These are phyloP conservation scores for Coemansia sp. DNA, from an alignment of 192 early-diverging fungal species.

Conservation along the genomic window DNA sequence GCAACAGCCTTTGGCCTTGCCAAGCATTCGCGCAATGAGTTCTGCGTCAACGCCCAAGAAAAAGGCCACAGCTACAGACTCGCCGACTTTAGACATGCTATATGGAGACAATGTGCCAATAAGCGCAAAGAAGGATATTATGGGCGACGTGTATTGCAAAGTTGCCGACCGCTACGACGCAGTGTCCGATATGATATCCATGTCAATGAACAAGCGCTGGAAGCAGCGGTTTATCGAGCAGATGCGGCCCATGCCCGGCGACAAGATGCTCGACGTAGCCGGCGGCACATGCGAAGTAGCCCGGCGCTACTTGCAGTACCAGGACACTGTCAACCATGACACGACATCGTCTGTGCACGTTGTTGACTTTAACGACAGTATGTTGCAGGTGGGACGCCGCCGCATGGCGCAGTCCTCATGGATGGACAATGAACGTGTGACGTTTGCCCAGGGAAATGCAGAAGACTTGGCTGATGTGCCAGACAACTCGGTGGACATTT, in stretches of 20 bases:
- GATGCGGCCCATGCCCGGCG: slow-evolving; percentile 73
- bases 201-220: slow-evolving; percentile 86
- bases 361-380: slow-evolving; percentile 92
- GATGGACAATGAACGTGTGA: slow-evolving; percentile 57
- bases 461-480: slow-evolving; percentile 72
- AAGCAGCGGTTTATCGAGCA: slow-evolving; percentile 82
- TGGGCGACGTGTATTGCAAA: slow-evolving; percentile 79
- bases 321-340: slow-evolving; percentile 64
- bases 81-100: neutral
- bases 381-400: slow-evolving; percentile 81
- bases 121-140: slow-evolving; percentile 76
- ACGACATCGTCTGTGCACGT: slow-evolving; percentile 63
- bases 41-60: slow-evolving; percentile 8
- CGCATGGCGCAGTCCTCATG: slow-evolving; percentile 54
- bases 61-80: neutral
- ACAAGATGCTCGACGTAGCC: slow-evolving; percentile 87
- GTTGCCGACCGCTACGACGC: slow-evolving; percentile 87
- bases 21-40: neutral
- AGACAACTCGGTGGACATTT: slow-evolving; percentile 79
- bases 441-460: slow-evolving; percentile 80
- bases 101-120: slow-evolving; percentile 68
- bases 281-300: slow-evolving; percentile 97
- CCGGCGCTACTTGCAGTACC: slow-evolving; percentile 81
- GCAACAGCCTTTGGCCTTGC: too few species aligned
- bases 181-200: slow-evolving; percentile 89